Percentiles rank a stretch among this genome's conserved stretches.
Conservation (phyloP, 768 basidiomycete species). For the Piloderma croceum region DNA sequence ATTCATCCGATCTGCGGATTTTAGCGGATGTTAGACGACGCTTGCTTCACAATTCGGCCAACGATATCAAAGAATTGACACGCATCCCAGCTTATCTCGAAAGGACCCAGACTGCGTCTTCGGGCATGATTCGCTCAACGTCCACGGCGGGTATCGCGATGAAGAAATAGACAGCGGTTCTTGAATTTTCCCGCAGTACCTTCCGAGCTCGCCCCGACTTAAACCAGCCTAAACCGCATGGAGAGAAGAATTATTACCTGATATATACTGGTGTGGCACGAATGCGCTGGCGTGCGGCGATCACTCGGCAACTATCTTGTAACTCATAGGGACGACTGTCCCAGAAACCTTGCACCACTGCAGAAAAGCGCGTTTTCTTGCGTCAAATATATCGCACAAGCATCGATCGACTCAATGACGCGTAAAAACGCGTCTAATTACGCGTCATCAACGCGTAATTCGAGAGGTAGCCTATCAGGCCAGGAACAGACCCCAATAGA, state of each 20-base stretch:
- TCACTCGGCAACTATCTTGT: neutral
- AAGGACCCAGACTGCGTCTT: too few relatives aligned
- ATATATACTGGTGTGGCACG: neutral
- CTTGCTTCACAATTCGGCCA: too few relatives aligned
- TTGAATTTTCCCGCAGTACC: neutral
- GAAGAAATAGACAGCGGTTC: too few relatives aligned
- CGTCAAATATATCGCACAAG: neutral
- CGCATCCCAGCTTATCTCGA: too few relatives aligned
- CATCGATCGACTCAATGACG: slow-evolving; percentile 26
- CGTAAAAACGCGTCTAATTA: slow-evolving; percentile 42
- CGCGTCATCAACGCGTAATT: too few relatives aligned
- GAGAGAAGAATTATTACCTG: neutral
- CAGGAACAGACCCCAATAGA: too few relatives aligned
- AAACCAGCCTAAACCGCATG: neutral
- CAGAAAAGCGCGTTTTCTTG: slow-evolving; percentile 2
- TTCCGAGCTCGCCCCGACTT: neutral
- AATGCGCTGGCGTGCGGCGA: neutral
- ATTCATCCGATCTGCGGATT: too few relatives aligned
- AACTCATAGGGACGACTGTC: neutral
- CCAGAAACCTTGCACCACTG: neutral
- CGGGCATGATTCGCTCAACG: too few relatives aligned
- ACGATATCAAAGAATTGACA: too few relatives aligned
- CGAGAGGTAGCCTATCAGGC: too few relatives aligned
- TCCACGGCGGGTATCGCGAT: too few relatives aligned
- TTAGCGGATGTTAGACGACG: too few relatives aligned